Conservation (phyloP, 148 eudicot genomes). For the Nepenthes gracilis region DNA sequence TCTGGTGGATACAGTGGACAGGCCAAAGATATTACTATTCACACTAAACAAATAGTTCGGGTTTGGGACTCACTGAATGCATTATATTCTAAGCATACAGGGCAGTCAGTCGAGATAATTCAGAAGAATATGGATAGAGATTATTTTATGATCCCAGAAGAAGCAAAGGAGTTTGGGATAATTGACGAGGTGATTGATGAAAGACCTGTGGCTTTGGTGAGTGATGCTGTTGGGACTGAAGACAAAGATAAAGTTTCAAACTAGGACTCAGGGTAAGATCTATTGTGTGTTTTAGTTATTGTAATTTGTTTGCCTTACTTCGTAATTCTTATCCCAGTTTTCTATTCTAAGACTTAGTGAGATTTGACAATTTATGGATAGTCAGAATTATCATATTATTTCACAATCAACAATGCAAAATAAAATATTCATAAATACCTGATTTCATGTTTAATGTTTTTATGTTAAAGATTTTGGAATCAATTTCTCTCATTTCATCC, state of each 20-base stretch:
- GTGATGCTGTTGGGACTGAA: constrained; percentile 70
- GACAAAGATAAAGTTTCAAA: constrained; percentile 43
- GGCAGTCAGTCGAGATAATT: constrained; percentile 57
- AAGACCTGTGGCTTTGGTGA: constrained; percentile 72
- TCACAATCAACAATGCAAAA: too few relatives aligned
- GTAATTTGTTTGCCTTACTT: too few relatives aligned
- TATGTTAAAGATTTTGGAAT: too few relatives aligned
- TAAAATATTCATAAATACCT: too few relatives aligned
- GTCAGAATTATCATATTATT: too few relatives aligned
- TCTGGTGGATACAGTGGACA: constrained; percentile 98
- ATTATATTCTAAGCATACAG: constrained; percentile 80
- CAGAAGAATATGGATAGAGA: constrained; percentile 93
- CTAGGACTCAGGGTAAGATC: not conserved
- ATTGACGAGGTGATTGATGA: constrained; percentile 86
- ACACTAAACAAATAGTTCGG: constrained; percentile 87
- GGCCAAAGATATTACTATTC: constrained; percentile 88
- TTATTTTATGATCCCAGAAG: constrained; percentile 85
- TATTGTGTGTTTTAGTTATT: not conserved
- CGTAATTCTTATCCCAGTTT: too few relatives aligned
- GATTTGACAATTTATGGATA: too few relatives aligned
- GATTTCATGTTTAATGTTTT: too few relatives aligned
- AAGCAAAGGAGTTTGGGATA: constrained; percentile 91
- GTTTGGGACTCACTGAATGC: constrained; percentile 83
- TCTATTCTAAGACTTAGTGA: too few relatives aligned
- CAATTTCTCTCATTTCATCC: too few relatives aligned